Evolutionary conservation across 306 rosid species (phyloP), one percentile per base, ranked within the genome.

Genomic region (Casuarina cunninghamiana): DNA sequence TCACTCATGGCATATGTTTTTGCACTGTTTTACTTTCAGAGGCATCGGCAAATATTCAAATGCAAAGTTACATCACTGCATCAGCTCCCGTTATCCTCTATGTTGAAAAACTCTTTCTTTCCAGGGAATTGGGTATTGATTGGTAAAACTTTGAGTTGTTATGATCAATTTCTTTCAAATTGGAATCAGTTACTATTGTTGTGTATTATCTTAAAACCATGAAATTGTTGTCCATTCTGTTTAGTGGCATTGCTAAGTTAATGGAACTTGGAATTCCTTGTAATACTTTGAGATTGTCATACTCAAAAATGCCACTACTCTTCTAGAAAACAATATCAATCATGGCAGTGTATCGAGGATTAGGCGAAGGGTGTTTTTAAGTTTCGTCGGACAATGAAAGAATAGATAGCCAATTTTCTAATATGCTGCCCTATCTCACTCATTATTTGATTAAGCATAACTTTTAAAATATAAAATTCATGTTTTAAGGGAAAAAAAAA

Each of bases 41-140:
- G 60, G 75, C 84, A 6, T 86, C 98, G 0, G 97, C 98, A 9
- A 87, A 73, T 84, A 81, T 60, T 69, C 89, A 87, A 58, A 94
- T 94, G 98, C 93, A 92, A 84, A 84, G 71, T 73, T 94, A 84
- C 71, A 87, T 86, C n/a, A 57, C 82, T 21, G 81, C 98, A 54
- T 88, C 95, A 6, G 83, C 85, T 58, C 82, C 93, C 44, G 75
- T 94, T 62, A 89, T 88, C 85, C 79, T 72, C 57, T 90, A 94
- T 84, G 63, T 94, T 10, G 98, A 94, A 78, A 80, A 89, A 78
- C 97, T 92, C 81, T 90, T 84, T 84, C 80, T 77, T 74, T 83
- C 98, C 58, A 89, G 91, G 83, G 87, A 87, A 55, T 79, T 94
- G 92, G 98, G 97, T 60, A 58, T 83, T 73, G 97, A 92, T 86